Evolutionary conservation across 495 filamentous ascomycete genomes (phyloP).

Genomic region (Hypoxylon crocopeplum): DNA sequence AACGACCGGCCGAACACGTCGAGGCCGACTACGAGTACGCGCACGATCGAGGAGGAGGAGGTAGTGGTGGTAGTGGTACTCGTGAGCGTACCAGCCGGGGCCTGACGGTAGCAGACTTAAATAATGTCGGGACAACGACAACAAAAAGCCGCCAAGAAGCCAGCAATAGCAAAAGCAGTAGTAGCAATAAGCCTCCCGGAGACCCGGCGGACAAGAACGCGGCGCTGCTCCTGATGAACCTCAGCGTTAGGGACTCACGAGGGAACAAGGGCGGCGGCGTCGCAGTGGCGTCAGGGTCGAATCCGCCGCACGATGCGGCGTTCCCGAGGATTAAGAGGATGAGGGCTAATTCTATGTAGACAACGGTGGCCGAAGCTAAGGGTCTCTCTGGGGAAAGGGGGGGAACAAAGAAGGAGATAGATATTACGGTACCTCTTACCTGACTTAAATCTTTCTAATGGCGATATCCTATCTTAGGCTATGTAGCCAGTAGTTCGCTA

Average conservation of each 20-base stretch:
- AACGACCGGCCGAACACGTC: conserved; percentile 29
- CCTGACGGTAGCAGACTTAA: too few species aligned
- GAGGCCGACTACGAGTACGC: conserved; percentile 32
- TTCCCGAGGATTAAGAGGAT: conserved; percentile 44
- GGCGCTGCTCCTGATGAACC: conserved; percentile 62
- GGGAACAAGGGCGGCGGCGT: conserved; percentile 13
- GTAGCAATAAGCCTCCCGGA: conserved; percentile 11
- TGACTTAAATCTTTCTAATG: too few species aligned
- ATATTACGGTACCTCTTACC: too few species aligned
- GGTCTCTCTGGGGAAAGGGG: background rate
- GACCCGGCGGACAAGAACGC: conserved; percentile 57
- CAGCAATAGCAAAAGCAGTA: background rate
- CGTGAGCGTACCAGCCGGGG: too few species aligned
- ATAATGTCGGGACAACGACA: background rate
- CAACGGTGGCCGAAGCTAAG: background rate
- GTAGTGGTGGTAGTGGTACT: background rate
- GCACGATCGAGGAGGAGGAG: background rate
- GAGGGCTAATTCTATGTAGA: conserved; percentile 48
- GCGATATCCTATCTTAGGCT: too few species aligned
- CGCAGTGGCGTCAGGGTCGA: conserved; percentile 13
- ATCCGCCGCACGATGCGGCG: conserved; percentile 5
- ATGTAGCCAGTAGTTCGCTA: too few species aligned
- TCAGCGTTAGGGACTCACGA: conserved; percentile 56
- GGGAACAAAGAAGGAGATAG: background rate
- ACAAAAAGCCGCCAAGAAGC: too few species aligned